These are phyloP conservation scores for Fragaria iinumae DNA, from an alignment of 306 rosid species.

Conservation along the genomic window DNA sequence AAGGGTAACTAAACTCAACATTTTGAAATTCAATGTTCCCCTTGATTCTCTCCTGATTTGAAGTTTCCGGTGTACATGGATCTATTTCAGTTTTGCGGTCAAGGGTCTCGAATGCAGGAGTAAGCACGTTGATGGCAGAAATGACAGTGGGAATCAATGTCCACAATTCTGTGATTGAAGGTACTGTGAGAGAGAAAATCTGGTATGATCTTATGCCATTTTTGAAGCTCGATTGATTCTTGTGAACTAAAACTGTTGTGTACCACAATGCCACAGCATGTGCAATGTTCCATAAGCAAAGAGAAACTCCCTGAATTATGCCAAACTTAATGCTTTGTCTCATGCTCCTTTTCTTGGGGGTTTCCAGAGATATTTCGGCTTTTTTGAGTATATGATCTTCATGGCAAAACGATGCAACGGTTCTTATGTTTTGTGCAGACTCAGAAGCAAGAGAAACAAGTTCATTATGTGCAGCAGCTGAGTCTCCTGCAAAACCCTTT, in stretches of 20 bases:
- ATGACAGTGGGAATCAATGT: slow-evolving; percentile 79
- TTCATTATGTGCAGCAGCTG: slow-evolving; percentile 65
- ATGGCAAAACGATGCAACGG: slow-evolving; percentile 80
- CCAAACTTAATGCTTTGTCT: slow-evolving; percentile 74
- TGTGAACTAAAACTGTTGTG: slow-evolving; percentile 62
- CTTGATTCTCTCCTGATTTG: slow-evolving; percentile 43
- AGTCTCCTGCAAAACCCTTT: slow-evolving; percentile 81
- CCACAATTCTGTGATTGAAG: slow-evolving; percentile 88
- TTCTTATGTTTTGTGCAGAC: slow-evolving; percentile 77
- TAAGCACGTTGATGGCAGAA: slow-evolving; percentile 68
- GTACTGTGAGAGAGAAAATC: slow-evolving; percentile 91
- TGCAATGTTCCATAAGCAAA: slow-evolving; percentile 89
- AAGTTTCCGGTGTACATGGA: slow-evolving; percentile 51
- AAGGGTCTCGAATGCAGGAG: slow-evolving; percentile 78
- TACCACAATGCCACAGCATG: slow-evolving; percentile 94
- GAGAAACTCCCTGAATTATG: slow-evolving; percentile 70
- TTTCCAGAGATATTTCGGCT: slow-evolving; percentile 58
- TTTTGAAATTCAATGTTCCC: slow-evolving; percentile 62
- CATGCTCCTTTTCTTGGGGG: slow-evolving; percentile 59
- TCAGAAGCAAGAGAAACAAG: slow-evolving; percentile 74
- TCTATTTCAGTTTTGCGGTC: slow-evolving; percentile 70
- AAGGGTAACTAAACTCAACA: slow-evolving; percentile 62
- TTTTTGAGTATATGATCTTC: slow-evolving; percentile 64
- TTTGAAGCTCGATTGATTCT: slow-evolving; percentile 55
- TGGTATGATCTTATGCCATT: slow-evolving; percentile 81